A percentile compares a stretch with the other conserved stretches of the same genome.
Evolutionary conservation across 495 filamentous ascomycete genomes (phyloP).

Genomic region (Podospora anserina): DNA sequence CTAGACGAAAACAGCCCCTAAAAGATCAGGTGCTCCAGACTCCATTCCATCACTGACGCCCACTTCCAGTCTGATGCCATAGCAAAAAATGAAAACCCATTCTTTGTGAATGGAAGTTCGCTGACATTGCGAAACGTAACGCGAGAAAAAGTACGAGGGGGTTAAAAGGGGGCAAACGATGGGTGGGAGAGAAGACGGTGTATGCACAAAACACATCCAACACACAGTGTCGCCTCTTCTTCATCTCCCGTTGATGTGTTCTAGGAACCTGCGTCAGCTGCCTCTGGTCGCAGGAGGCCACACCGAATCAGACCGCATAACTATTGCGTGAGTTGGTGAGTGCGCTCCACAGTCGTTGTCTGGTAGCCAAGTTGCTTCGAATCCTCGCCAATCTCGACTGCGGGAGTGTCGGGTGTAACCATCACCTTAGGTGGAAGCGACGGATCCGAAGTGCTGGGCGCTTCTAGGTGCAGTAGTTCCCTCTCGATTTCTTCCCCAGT

Average conservation of each 20-base stretch:
- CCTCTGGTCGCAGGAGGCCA: not conserved
- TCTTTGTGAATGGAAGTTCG: not conserved
- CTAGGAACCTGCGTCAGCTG: not conserved
- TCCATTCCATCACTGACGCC: conserved; percentile 8
- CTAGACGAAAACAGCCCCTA: conserved; percentile 6
- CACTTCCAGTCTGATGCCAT: conserved; percentile 14
- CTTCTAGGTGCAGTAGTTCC: not conserved
- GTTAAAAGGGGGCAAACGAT: not conserved
- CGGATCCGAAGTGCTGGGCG: not conserved
- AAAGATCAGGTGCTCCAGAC: conserved; percentile 17
- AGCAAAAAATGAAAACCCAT: not conserved
- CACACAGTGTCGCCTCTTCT: not conserved
- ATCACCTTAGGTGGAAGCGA: conserved; percentile 32
- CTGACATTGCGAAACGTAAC: not conserved
- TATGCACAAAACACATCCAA: conserved; percentile 7
- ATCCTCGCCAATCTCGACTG: conserved; percentile 26
- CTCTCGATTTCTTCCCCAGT: not conserved
- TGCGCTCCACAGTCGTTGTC: conserved; percentile 26
- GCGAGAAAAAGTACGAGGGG: not conserved
- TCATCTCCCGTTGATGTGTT: not conserved
- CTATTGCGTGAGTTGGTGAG: conserved; percentile 38
- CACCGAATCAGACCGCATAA: conserved; percentile 9
- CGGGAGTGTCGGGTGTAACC: conserved; percentile 43
- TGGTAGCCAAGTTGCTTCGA: conserved; percentile 42
- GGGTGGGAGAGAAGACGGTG: not conserved